These are phyloP conservation scores for Aspergillus sp. DNA, from an alignment of 2,329 filamentous ascomycete genomes.

Conservation along the genomic window DNA sequence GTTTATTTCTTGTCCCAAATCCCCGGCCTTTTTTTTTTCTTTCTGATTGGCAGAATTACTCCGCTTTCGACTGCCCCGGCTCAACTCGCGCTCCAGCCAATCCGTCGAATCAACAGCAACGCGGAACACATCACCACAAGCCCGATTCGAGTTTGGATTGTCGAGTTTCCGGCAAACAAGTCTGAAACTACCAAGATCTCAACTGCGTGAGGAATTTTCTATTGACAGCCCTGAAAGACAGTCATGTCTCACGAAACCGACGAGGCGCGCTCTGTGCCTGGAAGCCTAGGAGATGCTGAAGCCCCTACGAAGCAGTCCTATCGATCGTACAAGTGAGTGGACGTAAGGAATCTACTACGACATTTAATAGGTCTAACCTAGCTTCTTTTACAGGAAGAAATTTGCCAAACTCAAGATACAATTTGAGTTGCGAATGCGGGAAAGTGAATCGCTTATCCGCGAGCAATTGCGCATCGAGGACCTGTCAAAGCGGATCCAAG, in stretches of 20 bases:
- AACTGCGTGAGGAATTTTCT: background rate
- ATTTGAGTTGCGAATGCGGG: constrained; percentile 80
- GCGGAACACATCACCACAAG: background rate
- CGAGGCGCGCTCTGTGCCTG: constrained; percentile 33
- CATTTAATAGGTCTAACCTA: constrained; percentile 14
- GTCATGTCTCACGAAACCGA: constrained; percentile 40
- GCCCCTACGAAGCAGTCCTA: constrained; percentile 58
- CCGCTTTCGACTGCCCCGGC: constrained; percentile 14
- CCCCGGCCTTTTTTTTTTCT: constrained; percentile 19
- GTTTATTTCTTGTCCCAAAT: background rate
- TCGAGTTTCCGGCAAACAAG: background rate
- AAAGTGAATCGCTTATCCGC: constrained; percentile 65
- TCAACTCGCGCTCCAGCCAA: background rate
- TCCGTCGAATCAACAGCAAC: background rate
- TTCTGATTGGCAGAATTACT: constrained; percentile 36
- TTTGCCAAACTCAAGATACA: constrained; percentile 84
- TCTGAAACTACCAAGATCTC: background rate
- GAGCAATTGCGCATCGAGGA: constrained; percentile 81
- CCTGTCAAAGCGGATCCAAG: constrained; percentile 79
- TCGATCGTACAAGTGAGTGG: constrained; percentile 67
- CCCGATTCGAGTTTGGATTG: background rate
- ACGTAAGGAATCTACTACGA: background rate
- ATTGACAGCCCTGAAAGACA: constrained; percentile 1
- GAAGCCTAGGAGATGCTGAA: constrained; percentile 40
- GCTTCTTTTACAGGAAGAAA: constrained; percentile 66